Percentiles rank a stretch among this genome's conserved stretches.
phyloP scores from a whole-genome alignment of 352 stramenopile species.

The Peronospora belbahrii region DNA sequence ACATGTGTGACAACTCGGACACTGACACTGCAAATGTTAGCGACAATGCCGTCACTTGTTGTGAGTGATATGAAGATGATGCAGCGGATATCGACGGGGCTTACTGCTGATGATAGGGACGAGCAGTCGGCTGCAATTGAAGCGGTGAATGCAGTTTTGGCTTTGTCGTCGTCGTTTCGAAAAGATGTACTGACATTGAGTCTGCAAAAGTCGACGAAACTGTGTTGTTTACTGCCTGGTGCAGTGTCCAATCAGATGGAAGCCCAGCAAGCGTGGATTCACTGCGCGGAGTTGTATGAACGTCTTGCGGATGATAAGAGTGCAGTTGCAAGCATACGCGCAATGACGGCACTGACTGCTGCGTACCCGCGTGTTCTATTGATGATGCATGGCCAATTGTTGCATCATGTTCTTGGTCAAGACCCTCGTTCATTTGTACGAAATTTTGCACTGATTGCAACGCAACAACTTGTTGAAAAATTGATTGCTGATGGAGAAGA shows the following conservation, averaged over 20 bases:
- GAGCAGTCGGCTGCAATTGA: slow-evolving; percentile 28
- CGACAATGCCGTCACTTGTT: slow-evolving; percentile 37
- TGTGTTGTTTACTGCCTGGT: slow-evolving; percentile 18
- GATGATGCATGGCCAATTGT: slow-evolving; percentile 22
- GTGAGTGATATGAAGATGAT: slow-evolving; percentile 20
- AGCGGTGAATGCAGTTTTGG: slow-evolving; percentile 20
- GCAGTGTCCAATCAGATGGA: slow-evolving; percentile 17
- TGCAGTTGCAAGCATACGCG: slow-evolving; percentile 22
- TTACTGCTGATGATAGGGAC: slow-evolving; percentile 15
- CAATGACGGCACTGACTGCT: slow-evolving; percentile 28
- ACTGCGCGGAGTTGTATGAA: slow-evolving; percentile 38
- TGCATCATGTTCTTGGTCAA: slow-evolving; percentile 25
- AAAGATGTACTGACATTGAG: slow-evolving; percentile 16
- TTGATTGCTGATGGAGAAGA: slow-evolving; percentile 3
- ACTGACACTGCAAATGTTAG: slow-evolving; percentile 32
- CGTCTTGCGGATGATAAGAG: slow-evolving; percentile 25
- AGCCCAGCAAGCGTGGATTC: slow-evolving; percentile 33
- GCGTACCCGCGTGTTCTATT: slow-evolving; percentile 14
- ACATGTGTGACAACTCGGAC: slow-evolving; percentile 14
- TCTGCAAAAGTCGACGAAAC: slow-evolving; percentile 8
- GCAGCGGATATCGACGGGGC: slow-evolving; percentile 13
- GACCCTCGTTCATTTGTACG: slow-evolving; percentile 25
- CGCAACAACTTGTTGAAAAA: slow-evolving; percentile 21
- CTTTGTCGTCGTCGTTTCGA: slow-evolving; percentile 20
- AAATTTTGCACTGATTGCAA: slow-evolving; percentile 27